Evolutionary conservation across 257 asterid species (phyloP), one percentile per base, ranked within the genome.

Genomic region (Scutellaria baicalensis): DNA sequence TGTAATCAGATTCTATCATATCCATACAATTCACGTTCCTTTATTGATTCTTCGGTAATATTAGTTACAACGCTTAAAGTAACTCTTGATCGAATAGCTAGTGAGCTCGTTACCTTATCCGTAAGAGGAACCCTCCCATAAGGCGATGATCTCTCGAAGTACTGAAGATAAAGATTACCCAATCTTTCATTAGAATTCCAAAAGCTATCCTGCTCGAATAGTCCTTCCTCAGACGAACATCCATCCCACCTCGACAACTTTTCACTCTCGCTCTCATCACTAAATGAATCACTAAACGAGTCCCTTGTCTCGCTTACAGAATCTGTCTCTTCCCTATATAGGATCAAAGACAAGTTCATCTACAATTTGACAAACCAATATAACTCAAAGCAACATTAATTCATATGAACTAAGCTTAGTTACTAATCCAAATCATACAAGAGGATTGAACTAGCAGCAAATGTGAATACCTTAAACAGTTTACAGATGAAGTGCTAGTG

Each of bases 251-350:
- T 81, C 33, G 83, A 87, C 11, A 76, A 63, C 81, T 82, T 88
- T 42, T 88, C 95, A 31, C 88, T 77, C 81, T 88, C 95, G 59
- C 92, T 85, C 78, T 88, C 92, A 2, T 88, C 92, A 40, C 92
- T 88, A 66, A 74, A 84, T 6, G 95, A 84, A 73, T 88, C 95
- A 31, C 92, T 88, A 63, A 59, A 88, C 9, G 91, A 88, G 64
- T 88, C 92, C 79, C 91, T 76, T 18, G 87, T 81, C 77, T 84
- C 90, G 58, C 87, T 81, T 14, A 79, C 78, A 16, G 85, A 85
- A 7, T 81, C 91, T 3, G 72, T 70, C 81, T 86, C 89, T 50
- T 86, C 89, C 84, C 92, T 83, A 54, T 33, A 68, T 11, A 59
- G 3, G 23, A 66, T 58, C 62, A 74, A 21, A 65, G 17, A 45